Percentiles rank a stretch among this genome's conserved stretches.
Evolutionary conservation across 1,284 basidiomycete species (phyloP).

Genomic region (Rhizoctonia solani): DNA sequence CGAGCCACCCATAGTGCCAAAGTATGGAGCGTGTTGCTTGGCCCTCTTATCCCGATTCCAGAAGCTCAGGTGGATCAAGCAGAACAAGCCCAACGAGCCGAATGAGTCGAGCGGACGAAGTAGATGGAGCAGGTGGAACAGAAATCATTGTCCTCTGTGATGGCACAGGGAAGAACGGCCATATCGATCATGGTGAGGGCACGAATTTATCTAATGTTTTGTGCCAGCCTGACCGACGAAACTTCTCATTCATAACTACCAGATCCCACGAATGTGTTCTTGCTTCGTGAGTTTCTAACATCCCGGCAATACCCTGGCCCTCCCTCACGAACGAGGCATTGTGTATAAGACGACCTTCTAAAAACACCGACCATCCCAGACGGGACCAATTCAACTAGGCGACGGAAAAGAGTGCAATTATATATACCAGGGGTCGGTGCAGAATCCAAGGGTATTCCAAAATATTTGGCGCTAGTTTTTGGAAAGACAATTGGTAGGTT

Average conservation of each 20-base stretch:
- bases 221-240: not conserved
- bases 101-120: too few species aligned
- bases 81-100: not conserved
- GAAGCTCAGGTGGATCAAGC: too few species aligned
- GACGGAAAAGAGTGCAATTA: not conserved
- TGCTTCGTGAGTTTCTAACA: not conserved
- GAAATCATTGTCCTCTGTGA: slow-evolving; percentile 7
- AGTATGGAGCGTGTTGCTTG: not conserved
- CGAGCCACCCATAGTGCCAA: too few species aligned
- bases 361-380: slow-evolving; percentile 1
- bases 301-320: not conserved
- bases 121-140: not conserved
- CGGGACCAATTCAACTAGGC: not conserved
- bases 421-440: slow-evolving; percentile 30
- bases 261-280: slow-evolving; percentile 20
- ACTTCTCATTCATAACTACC: not conserved
- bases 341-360: slow-evolving; percentile 5
- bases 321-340: not conserved
- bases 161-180: slow-evolving; percentile 25
- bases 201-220: too few species aligned
- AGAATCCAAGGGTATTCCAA: slow-evolving; percentile 23
- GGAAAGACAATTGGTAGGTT: slow-evolving; percentile 22
- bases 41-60: too few species aligned
- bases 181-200: not conserved
- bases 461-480: slow-evolving; percentile 20